phyloP scores from a whole-genome alignment of 2,329 filamentous ascomycete genomes.

The Verticillium nonalfalfae region DNA sequence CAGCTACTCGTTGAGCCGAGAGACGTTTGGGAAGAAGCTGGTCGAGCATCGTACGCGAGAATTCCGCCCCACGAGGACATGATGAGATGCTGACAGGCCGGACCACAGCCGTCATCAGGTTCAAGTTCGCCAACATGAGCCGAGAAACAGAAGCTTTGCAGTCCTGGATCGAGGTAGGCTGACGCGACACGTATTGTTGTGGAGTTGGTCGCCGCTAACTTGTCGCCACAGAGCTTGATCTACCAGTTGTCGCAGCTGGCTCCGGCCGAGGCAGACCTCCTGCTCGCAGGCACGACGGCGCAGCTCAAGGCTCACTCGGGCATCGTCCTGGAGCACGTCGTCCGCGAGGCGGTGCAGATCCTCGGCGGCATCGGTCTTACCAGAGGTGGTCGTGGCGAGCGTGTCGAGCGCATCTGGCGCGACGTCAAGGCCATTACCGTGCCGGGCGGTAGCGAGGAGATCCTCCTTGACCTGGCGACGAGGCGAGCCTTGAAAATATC shows the following conservation, averaged over 20 bases:
- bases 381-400: conserved; percentile 11
- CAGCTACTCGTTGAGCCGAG: conserved; percentile 9
- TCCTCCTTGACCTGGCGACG: conserved; percentile 12
- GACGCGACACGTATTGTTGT: no score
- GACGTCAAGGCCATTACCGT: conserved; percentile 12
- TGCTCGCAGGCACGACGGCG: conserved; percentile 14
- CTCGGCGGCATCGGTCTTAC: conserved; percentile 12
- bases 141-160: conserved; percentile 10
- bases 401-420: conserved; percentile 12
- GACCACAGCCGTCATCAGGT: conserved; percentile 8
- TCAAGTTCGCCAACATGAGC: conserved; percentile 13
- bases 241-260: conserved; percentile 29
- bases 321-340: conserved; percentile 10
- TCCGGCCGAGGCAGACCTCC: conserved; percentile 14
- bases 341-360: conserved; percentile 11
- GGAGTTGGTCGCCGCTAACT: background rate
- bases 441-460: conserved; percentile 11
- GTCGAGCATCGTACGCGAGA: conserved; percentile 7
- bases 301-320: conserved; percentile 12
- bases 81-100: background rate
- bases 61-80: background rate
- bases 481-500: conserved; percentile 4
- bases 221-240: conserved; percentile 24
- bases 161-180: conserved; percentile 10
- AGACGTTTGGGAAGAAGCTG: conserved; percentile 12